Evolutionary conservation across 2,329 filamentous ascomycete genomes (phyloP), one percentile per base, ranked within the genome.

Genomic region (Trichoderma sp.): DNA sequence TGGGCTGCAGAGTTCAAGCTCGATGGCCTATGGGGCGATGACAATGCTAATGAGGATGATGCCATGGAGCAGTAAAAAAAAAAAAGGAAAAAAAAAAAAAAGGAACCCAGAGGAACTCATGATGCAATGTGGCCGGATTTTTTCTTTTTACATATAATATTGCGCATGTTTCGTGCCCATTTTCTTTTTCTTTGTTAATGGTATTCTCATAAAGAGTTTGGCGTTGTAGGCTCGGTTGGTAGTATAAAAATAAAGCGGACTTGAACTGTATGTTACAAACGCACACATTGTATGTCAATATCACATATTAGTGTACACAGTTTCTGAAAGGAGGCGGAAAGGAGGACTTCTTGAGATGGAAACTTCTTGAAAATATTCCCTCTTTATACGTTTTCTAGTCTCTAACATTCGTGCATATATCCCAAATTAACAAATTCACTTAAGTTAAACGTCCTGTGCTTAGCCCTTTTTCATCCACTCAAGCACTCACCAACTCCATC

Each of bases 1-100:
- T 97, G 95, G 94, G 92, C 94, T 8, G 89, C 92, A 75, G 95
- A 98, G 80, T 98, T 99, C 81, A 94, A 95, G 83, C 85, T 99
- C 10, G 96, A 97, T 71, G 96, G 93, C 2, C 82, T 99, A 16
- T 98, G 92, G 91, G 94, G 92, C 13, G 90, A 93, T 77, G 89
- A 77, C 30, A 78, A 71, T 34, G 76, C 70, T 37, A 76, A 24
- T 21, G 76, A 75, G 8, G 81, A 72, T 5, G 84, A 86, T 68
- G 82, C 80, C 63, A 88, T 88, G 86, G 80, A 85, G 77, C 82
- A 85, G 75, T 86, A 80, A 73, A 69, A 43, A 73, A 69, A 32
- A 28, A 18, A 59, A 59, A 26, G 80, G 73, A 69, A 43, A 73
- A 69, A 32, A 28, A 18, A 59, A 59, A 26, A 26, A 58, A 10